Evolutionary conservation across 2,329 filamentous ascomycete species (phyloP).

Genomic region (Stagonosporopsis rhizophila): DNA sequence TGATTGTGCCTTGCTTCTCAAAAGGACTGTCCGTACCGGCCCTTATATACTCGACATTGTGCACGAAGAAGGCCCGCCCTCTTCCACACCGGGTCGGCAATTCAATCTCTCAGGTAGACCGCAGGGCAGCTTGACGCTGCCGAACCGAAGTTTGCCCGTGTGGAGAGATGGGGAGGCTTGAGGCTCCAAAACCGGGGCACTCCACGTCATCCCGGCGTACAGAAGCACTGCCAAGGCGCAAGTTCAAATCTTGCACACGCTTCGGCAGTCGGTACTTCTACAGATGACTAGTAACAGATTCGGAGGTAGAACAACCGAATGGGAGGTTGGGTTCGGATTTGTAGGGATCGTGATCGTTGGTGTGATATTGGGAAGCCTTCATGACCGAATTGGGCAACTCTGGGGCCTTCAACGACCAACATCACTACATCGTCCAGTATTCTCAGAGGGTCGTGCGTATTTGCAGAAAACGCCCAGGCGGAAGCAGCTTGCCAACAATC

Average conservation of each 20-base stretch:
- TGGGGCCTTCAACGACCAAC: neutral
- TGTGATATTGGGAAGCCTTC: neutral
- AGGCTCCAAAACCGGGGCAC: constrained; percentile 13
- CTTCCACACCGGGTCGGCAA: constrained; percentile 13
- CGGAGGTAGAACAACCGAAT: neutral
- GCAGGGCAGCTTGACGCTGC: constrained; percentile 3
- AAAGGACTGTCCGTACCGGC: constrained; percentile 9
- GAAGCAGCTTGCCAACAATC: neutral
- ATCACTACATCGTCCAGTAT: neutral
- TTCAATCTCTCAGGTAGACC: constrained; percentile 1
- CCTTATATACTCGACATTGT: constrained; percentile 30
- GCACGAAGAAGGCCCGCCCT: constrained; percentile 2
- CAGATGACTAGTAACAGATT: constrained; percentile 10
- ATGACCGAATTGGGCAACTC: neutral
- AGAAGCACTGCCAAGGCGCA: constrained; percentile 31
- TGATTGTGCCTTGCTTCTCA: constrained; percentile 21
- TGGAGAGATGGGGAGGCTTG: constrained; percentile 20
- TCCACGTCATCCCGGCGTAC: constrained; percentile 22
- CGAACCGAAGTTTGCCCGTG: constrained; percentile 35
- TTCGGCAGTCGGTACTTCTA: constrained; percentile 7
- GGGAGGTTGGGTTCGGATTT: neutral
- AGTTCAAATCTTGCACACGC: constrained; percentile 25
- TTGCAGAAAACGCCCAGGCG: neutral
- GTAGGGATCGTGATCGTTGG: constrained; percentile 1
- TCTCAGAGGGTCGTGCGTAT: neutral